These are phyloP conservation scores for Paratinospora sagittata DNA, from an alignment of 164 flowering plant genomes.

Conservation along the genomic window DNA sequence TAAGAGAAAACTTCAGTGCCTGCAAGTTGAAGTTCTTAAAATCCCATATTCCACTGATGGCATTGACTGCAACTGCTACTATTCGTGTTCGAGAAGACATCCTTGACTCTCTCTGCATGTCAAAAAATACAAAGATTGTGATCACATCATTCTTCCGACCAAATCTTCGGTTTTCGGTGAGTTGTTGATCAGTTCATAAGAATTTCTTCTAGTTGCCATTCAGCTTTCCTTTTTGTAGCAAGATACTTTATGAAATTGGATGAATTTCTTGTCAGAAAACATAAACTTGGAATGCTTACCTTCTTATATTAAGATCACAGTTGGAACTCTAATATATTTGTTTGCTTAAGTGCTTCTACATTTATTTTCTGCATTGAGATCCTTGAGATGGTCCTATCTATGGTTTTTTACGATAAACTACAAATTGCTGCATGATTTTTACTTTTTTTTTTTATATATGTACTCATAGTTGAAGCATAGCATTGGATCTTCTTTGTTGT, in stretches of 20 bases:
- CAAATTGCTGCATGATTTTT: neutral
- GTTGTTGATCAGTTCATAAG: slow-evolving; percentile 19
- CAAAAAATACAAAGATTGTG: slow-evolving; percentile 59
- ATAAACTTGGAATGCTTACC: neutral
- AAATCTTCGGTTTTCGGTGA: slow-evolving; percentile 77
- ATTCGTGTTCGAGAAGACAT: slow-evolving; percentile 70
- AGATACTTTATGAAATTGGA: neutral
- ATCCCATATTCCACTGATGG: slow-evolving; percentile 81
- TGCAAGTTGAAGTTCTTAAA: slow-evolving; percentile 43
- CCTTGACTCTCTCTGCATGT: slow-evolving; percentile 60
- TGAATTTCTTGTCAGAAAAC: neutral
- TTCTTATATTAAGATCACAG: neutral
- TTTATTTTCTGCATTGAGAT: neutral
- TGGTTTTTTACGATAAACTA: neutral
- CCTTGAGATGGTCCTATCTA: neutral
- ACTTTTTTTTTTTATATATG: neutral
- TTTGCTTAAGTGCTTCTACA: neutral
- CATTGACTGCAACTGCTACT: slow-evolving; percentile 96
- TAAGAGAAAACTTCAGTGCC: slow-evolving; percentile 65
- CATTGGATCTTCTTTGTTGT: neutral
- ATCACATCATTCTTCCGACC: slow-evolving; percentile 82
- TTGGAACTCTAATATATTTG: neutral
- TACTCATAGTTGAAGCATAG: neutral
- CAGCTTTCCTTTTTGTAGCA: neutral
- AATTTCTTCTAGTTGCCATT: neutral